Base-by-base conservation (phyloP, 495 filamentous ascomycete species). In the Trichoderma virens region DNA sequence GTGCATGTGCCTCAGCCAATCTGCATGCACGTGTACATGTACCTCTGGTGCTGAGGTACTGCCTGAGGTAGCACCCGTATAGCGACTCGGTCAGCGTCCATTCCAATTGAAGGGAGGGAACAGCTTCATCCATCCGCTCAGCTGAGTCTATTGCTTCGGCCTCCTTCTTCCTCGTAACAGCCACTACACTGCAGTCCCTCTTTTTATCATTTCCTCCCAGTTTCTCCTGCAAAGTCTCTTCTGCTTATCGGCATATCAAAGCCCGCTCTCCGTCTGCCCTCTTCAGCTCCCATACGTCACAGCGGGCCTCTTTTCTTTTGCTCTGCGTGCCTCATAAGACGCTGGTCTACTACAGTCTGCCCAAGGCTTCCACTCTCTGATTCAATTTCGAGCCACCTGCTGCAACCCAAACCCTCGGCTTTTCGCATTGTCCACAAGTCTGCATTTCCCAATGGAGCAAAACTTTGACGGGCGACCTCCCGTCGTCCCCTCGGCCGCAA, bases 381-480 rank as follows among this genome's bases (percentile, higher is more conserved):
- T n/a, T n/a, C n/a, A n/a, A 47, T 7, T 20, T 47, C n/a, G 18
- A 47, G n/a, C n/a, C 56, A 31, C 11, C 1, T 5, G 13, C 16
- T 41, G 9, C 32, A 23, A 23, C 59, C 30, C 59, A 34, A 32
- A 13, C n/a, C 59, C 60, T 61, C 18, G 18, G 5, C 18, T 39
- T 3, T 35, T n/a, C 35, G 14, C 20, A 30, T n/a, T 11, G 9
- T 2, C 20, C 38, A 23, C 38, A 41, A 13, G 13, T 6, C 34
- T 35, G 34, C 34, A 13, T 35, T 5, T 38, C 28, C 20, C 59
- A 25, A 72, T 72, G 70, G 70, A 72, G 32, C 62, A 69, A 51
- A 30, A 63, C 45, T 28, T 65, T 39, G 65, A 67, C 65, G 51
- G 62, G 38, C 62, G 65, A 47, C 28, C 39, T 45, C 41, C 20